A percentile compares a stretch with the other conserved stretches of the same genome.
These are phyloP conservation scores for Cenococcum geophilum DNA, from an alignment of 495 filamentous ascomycete species.

Conservation along the genomic window DNA sequence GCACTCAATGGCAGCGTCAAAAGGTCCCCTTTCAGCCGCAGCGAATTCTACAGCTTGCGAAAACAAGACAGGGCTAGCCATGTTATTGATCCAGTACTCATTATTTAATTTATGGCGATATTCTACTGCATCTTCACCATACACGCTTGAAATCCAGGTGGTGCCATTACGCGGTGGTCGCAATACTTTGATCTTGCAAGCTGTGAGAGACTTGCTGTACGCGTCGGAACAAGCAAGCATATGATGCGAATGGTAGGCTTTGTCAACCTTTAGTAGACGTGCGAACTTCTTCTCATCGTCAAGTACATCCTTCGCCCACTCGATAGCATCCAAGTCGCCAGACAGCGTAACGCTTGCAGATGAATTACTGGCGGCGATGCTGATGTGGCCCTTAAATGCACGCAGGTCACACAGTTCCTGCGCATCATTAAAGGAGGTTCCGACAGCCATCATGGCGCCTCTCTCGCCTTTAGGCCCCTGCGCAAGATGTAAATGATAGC, in stretches of 20 bases:
- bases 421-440: background rate
- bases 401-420: background rate
- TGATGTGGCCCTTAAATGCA: background rate
- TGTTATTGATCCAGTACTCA: slow-evolving; percentile 44
- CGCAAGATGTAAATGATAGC: background rate
- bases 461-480: background rate
- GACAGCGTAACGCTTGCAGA: slow-evolving; percentile 37
- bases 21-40: too few relatives aligned
- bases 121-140: too few relatives aligned
- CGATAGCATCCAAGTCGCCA: slow-evolving; percentile 35
- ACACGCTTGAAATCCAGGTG: slow-evolving; percentile 31
- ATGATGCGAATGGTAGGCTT: slow-evolving; percentile 57
- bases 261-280: slow-evolving; percentile 37
- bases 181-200: slow-evolving; percentile 23
- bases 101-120: too few relatives aligned
- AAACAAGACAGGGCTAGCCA: slow-evolving; percentile 43
- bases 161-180: slow-evolving; percentile 39
- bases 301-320: slow-evolving; percentile 33
- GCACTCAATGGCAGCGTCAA: slow-evolving; percentile 42
- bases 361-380: slow-evolving; percentile 32
- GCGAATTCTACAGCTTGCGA: too few relatives aligned
- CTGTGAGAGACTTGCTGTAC: slow-evolving; percentile 38
- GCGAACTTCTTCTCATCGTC: slow-evolving; percentile 37
- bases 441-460: slow-evolving; percentile 4
- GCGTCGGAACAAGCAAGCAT: slow-evolving; percentile 43